Conservation (phyloP, 768 basidiomycete genomes). For the Russula virescens region DNA sequence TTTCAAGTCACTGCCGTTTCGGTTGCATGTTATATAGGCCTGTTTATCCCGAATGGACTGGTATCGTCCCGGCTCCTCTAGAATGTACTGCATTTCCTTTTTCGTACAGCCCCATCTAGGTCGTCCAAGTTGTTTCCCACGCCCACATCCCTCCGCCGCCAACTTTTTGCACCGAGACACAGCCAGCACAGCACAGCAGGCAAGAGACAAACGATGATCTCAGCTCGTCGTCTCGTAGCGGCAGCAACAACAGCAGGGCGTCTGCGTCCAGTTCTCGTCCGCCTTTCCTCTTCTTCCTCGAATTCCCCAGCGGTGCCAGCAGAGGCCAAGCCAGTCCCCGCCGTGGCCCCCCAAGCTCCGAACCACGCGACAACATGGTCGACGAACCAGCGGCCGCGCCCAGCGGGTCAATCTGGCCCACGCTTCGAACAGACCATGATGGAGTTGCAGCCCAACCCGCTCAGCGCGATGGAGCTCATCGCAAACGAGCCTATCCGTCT, state of each 20-base stretch:
- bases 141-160: background rate
- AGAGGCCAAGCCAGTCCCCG: slow-evolving; percentile 25
- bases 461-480: slow-evolving; percentile 89
- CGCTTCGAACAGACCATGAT: slow-evolving; percentile 91
- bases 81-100: background rate
- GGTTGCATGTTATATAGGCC: background rate
- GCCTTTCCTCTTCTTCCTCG: slow-evolving; percentile 10
- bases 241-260: background rate
- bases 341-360: slow-evolving; percentile 62
- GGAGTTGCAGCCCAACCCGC: slow-evolving; percentile 82
- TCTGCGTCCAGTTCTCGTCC: slow-evolving; percentile 21
- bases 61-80: background rate
- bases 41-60: background rate
- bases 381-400: slow-evolving; percentile 69
- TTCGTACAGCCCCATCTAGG: background rate
- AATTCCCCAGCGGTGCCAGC: slow-evolving; percentile 25
- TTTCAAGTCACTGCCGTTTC: background rate
- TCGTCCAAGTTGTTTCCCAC: slow-evolving; percentile 3
- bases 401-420: slow-evolving; percentile 52
- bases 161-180: no score
- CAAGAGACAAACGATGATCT: slow-evolving; percentile 10
- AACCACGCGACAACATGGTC: slow-evolving; percentile 85
- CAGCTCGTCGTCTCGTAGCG: slow-evolving; percentile 11
- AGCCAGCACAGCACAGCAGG: no score
- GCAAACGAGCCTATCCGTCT: slow-evolving; percentile 78